Evolutionary conservation across 2,329 filamentous ascomycete species (phyloP).

Genomic region (Trichothecium sympodiale): DNA sequence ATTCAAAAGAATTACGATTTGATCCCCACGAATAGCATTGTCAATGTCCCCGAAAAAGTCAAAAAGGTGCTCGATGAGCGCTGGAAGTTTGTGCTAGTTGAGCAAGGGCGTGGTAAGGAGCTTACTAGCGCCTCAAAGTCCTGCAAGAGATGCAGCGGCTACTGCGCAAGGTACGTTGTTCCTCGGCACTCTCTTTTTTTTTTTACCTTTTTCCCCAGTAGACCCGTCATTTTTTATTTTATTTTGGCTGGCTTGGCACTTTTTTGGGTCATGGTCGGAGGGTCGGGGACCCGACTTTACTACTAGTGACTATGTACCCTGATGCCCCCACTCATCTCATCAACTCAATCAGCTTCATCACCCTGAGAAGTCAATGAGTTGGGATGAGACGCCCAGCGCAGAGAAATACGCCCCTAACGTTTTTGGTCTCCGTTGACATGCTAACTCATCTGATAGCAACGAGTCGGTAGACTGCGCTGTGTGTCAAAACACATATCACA

Average conservation of each 20-base stretch:
- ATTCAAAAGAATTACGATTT: constrained; percentile 98
- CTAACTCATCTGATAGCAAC: constrained; percentile 40
- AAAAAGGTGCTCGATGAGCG: constrained; percentile 93
- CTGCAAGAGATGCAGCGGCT: constrained; percentile 85
- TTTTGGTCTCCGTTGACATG: constrained; percentile 1
- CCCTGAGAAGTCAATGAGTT: constrained; percentile 2
- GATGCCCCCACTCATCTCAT: too few species aligned
- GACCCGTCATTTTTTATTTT: too few species aligned
- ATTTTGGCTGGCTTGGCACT: too few species aligned
- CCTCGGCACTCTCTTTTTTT: constrained; percentile 4
- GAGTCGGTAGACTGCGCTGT: constrained; percentile 97
- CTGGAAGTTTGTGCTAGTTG: constrained; percentile 93
- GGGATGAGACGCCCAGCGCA: too few species aligned
- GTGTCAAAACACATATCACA: constrained; percentile 91
- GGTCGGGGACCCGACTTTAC: too few species aligned
- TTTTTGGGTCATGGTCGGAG: too few species aligned
- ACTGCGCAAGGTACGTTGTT: constrained; percentile 69
- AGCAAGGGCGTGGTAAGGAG: constrained; percentile 88
- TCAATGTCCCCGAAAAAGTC: constrained; percentile 91
- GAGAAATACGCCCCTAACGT: neutral
- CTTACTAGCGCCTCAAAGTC: constrained; percentile 91
- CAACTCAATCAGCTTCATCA: constrained; percentile 9
- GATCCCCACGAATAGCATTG: constrained; percentile 81
- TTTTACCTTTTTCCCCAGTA: neutral
- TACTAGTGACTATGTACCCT: too few species aligned